A percentile compares a stretch with the other conserved stretches of the same genome.
Conservation (phyloP, 2,329 filamentous ascomycete species). For the Penicillium sp. region DNA sequence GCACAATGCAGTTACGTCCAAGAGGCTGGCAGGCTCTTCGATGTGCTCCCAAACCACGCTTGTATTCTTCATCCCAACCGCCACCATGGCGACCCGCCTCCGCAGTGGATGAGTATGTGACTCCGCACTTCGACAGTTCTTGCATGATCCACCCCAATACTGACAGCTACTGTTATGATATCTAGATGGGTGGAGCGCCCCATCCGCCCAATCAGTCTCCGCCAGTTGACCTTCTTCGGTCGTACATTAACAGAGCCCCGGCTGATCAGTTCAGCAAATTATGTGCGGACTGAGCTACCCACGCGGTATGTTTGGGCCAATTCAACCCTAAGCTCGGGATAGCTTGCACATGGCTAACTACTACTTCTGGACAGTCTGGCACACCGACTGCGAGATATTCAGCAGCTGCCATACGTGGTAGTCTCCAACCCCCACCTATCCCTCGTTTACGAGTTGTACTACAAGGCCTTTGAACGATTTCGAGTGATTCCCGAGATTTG, state of each 20-base stretch:
- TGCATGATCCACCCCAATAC: neutral
- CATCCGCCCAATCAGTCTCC: conserved; percentile 90
- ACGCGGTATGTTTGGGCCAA: conserved; percentile 60
- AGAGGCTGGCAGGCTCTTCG: conserved; percentile 32
- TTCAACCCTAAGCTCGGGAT: neutral
- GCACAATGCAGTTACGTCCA: conserved; percentile 39
- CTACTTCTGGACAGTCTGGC: conserved; percentile 65
- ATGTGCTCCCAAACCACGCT: conserved; percentile 22
- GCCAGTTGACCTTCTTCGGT: conserved; percentile 96
- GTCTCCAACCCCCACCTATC: conserved; percentile 94
- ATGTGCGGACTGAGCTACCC: conserved; percentile 91
- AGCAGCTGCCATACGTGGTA: conserved; percentile 91
- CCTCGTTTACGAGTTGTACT: conserved; percentile 95
- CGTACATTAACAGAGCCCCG: conserved; percentile 87
- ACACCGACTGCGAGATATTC: conserved; percentile 95
- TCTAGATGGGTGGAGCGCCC: conserved; percentile 87
- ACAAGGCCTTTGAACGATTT: conserved; percentile 90
- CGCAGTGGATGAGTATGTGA: conserved; percentile 59
- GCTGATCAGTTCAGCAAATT: conserved; percentile 92
- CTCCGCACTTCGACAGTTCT: neutral
- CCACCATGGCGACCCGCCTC: conserved; percentile 61
- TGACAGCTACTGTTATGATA: neutral
- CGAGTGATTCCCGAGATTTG: conserved; percentile 82
- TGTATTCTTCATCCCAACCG: conserved; percentile 36
- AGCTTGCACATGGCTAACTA: neutral